Evolutionary conservation across 1,284 basidiomycete genomes (phyloP).

Genomic region (Thecaphora thlaspeos): DNA sequence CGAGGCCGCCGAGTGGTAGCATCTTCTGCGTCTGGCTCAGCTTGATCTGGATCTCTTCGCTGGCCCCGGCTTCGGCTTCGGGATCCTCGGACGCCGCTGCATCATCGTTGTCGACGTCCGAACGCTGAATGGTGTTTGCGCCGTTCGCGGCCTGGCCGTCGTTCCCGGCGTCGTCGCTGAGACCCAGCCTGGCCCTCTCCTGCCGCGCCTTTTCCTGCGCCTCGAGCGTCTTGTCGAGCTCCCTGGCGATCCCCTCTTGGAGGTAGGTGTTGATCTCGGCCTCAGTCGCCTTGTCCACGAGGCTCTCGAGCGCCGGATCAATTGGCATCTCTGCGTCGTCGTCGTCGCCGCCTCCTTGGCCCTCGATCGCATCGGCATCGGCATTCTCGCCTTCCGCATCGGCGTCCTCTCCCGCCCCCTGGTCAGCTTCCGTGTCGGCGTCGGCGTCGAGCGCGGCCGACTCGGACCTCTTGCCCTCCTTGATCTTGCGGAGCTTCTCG

Average conservation of each 20-base stretch:
- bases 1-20: conserved; percentile 36
- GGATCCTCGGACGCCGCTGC: conserved; percentile 6
- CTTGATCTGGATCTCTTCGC: conserved; percentile 15
- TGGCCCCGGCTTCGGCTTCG: conserved; percentile 13
- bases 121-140: too few species aligned
- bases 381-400: conserved; percentile 63
- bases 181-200: conserved; percentile 36
- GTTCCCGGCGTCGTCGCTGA: neutral
- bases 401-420: conserved; percentile 35
- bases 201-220: conserved; percentile 36
- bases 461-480: conserved; percentile 4
- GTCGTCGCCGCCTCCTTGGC: conserved; percentile 6
- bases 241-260: conserved; percentile 37
- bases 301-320: conserved; percentile 39
- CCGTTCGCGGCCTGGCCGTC: neutral
- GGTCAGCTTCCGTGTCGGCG: conserved; percentile 49
- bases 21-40: conserved; percentile 27
- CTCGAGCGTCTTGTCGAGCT: conserved; percentile 41
- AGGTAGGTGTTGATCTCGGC: conserved; percentile 46
- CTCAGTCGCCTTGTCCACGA: conserved; percentile 47
- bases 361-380: neutral
- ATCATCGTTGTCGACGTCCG: neutral
- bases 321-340: conserved; percentile 13
- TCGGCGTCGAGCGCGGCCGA: conserved; percentile 55
- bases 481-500: conserved; percentile 13